Base-by-base conservation (phyloP, 2,329 filamentous ascomycete genomes). In the Sporothrix euskadiensis region DNA sequence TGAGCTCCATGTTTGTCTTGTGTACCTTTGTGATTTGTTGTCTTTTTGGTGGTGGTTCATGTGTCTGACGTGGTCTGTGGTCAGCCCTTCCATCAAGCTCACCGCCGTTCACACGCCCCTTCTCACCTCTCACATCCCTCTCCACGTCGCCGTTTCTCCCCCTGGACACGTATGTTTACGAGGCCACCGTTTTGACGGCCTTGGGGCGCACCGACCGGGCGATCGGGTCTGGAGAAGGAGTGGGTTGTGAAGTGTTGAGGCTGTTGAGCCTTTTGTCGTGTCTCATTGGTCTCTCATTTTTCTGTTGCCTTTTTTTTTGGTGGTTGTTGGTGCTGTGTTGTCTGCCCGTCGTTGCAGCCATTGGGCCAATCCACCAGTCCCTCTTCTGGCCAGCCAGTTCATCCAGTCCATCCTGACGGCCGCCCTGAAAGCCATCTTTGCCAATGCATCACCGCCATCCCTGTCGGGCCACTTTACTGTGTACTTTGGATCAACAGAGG, bases 21-120 rank as follows among this genome's bases (percentile, higher is more conserved):
- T 19, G n/a, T 56, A 2, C 8, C 39, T 9, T 26, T 22, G 59
- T 63, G 19, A 41, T 63, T 22, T 65, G 59, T 44, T 44, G 19
- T 41, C 35, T 44, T 4, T 10, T 26, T 26, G 26, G 26, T 26
- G 26, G 7, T 32, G 44, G 52, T 30, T 26, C 12, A 26, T 47
- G 22, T 35, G 65, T 52, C 44, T 68, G 26, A 68, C 44, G 44
- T 68, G 44, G 65, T 35, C 65, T 68, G 41, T 52, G 26, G 63
- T 49, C 63, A 66, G 63, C 63, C 63, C 41, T 35, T n/a, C 22
- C 7, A 16, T 14, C 7, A 16, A 52, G 44, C 44, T 52, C n/a
- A 49, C 41, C 26, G n/a, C 57, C 19, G 26, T 14, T 16, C 41
- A 68, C 65, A 52, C 65, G 30, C 65, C 65, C 44, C 61, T 47